Evolutionary conservation across 2,329 filamentous ascomycete species (phyloP).

Genomic region (Cercospora nicotianae): DNA sequence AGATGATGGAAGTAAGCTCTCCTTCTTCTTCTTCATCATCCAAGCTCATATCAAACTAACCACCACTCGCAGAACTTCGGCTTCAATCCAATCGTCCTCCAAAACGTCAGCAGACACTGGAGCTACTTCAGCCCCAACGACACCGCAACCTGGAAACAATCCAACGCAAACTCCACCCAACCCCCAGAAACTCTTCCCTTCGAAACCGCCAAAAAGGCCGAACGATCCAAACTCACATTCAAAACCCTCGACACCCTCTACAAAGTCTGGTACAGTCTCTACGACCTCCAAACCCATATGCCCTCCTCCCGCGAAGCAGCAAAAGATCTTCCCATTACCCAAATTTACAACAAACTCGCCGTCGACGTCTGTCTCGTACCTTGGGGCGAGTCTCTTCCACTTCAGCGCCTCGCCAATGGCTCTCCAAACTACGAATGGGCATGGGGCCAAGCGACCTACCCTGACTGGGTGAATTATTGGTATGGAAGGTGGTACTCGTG

Average conservation of each 20-base stretch:
- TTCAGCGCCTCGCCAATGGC: background rate
- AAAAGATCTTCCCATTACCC: background rate
- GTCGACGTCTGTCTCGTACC: background rate
- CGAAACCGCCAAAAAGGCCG: background rate
- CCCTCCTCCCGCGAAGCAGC: background rate
- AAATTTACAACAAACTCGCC: background rate
- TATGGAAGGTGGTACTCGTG: background rate
- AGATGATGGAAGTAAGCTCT: background rate
- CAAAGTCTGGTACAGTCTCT: slow-evolving; percentile 1
- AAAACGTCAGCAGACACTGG: background rate
- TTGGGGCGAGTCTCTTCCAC: background rate
- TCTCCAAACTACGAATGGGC: background rate
- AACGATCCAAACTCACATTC: background rate
- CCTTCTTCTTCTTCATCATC: background rate
- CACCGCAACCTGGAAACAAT: background rate
- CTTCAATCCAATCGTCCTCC: background rate
- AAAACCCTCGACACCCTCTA: background rate
- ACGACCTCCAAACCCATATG: background rate
- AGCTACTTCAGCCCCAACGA: background rate
- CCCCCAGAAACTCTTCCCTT: background rate
- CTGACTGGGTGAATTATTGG: background rate
- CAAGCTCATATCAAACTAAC: background rate
- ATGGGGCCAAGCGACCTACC: background rate
- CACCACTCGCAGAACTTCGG: background rate
- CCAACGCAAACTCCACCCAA: background rate